Conservation (phyloP, 306 rosid genomes). For the Quercus engelmannii region DNA sequence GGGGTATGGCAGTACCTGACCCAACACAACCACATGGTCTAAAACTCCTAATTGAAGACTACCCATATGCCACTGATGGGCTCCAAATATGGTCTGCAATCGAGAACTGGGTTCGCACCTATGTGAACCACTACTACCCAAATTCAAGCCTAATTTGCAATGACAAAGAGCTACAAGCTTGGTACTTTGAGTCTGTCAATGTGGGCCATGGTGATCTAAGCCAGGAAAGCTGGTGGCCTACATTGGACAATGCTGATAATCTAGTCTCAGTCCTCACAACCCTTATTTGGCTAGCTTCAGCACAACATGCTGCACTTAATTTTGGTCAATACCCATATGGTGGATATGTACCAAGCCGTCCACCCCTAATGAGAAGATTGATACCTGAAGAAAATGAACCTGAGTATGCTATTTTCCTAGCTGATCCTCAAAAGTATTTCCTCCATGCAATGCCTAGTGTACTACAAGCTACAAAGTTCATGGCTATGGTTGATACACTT, state of each 20-base stretch:
- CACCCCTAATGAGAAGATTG: constrained; percentile 76
- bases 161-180: constrained; percentile 78
- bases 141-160: constrained; percentile 42
- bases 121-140: constrained; percentile 76
- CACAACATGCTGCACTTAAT: constrained; percentile 98
- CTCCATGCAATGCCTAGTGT: constrained; percentile 66
- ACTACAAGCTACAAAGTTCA: constrained; percentile 60
- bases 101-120: constrained; percentile 70
- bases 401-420: constrained; percentile 51
- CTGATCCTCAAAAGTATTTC: constrained; percentile 83
- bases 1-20: constrained; percentile 91
- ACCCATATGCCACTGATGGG: constrained; percentile 90
- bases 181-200: constrained; percentile 84
- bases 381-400: constrained; percentile 80
- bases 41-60: constrained; percentile 67
- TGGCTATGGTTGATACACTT: constrained; percentile 90
- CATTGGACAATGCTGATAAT: constrained; percentile 49
- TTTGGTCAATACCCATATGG: constrained; percentile 97
- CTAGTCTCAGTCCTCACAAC: constrained; percentile 66
- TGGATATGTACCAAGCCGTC: constrained; percentile 90
- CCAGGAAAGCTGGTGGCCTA: constrained; percentile 84
- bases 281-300: constrained; percentile 84
- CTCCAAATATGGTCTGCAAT: constrained; percentile 84
- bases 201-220: constrained; percentile 85
- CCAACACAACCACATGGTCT: constrained; percentile 81